Conservation (phyloP, 306 rosid species). For the Sechiopsis laciniata region DNA sequence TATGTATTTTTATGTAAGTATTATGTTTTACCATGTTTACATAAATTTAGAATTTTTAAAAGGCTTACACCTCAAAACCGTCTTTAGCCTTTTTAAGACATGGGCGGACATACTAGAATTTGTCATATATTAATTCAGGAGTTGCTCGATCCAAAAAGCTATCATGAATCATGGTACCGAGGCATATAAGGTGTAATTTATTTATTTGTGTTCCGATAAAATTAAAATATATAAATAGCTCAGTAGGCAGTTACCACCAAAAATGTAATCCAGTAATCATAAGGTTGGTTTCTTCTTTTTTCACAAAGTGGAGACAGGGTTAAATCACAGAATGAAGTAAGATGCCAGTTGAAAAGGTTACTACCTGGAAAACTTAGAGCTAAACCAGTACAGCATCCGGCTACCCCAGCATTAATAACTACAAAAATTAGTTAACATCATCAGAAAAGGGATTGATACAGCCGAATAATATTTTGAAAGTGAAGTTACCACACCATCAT, state of each 20-base stretch:
- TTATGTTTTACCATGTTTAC: too few relatives aligned
- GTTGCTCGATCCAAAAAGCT: background rate
- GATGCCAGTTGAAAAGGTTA: background rate
- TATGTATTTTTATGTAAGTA: too few relatives aligned
- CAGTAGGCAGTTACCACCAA: background rate
- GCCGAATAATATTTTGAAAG: background rate
- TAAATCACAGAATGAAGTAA: background rate
- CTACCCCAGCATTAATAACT: constrained; percentile 94
- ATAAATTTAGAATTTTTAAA: too few relatives aligned
- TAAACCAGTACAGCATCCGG: constrained; percentile 98
- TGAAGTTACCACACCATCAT: constrained; percentile 54
- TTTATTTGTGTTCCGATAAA: background rate
- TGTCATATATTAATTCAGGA: background rate
- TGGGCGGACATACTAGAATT: background rate
- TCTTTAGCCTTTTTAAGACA: too few relatives aligned
- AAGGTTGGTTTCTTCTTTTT: background rate
- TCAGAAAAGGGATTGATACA: background rate
- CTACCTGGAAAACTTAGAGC: constrained; percentile 96
- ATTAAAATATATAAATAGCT: background rate
- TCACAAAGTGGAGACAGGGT: background rate
- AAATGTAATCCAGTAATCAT: background rate
- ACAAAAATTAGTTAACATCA: constrained; percentile 26
- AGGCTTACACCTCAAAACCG: too few relatives aligned
- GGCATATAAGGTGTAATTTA: background rate
- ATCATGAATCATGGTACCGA: background rate